A percentile compares a stretch with the other conserved stretches of the same genome.
Evolutionary conservation across 2,329 filamentous ascomycete genomes (phyloP).

Genomic region (Fonsecaea monophora): DNA sequence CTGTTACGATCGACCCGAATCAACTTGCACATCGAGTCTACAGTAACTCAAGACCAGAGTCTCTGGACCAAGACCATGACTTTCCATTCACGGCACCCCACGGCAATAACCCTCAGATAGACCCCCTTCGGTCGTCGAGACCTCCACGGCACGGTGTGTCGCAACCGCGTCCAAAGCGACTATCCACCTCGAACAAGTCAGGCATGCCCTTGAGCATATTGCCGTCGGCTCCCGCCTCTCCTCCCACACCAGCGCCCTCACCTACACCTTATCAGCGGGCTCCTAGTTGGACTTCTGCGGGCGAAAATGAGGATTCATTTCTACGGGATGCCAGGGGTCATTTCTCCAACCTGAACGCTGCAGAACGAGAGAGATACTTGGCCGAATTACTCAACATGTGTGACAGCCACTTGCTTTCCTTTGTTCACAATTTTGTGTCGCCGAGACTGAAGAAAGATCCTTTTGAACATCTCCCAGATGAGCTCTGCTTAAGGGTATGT

Average conservation of each 20-base stretch:
- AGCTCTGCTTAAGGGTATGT: slow-evolving; percentile 84
- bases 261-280: slow-evolving; percentile 67
- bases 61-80: slow-evolving; percentile 43
- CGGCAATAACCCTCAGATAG: slow-evolving; percentile 41
- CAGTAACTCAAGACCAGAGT: slow-evolving; percentile 36
- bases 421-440: slow-evolving; percentile 94
- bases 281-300: slow-evolving; percentile 55
- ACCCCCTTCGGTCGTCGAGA: slow-evolving; percentile 43
- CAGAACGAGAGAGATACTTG: slow-evolving; percentile 79
- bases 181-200: slow-evolving; percentile 43
- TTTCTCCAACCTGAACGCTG: slow-evolving; percentile 77
- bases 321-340: slow-evolving; percentile 78
- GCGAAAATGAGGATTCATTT: slow-evolving; percentile 80
- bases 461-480: slow-evolving; percentile 88
- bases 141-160: slow-evolving; percentile 44
- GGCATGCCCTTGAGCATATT: slow-evolving; percentile 66
- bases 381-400: slow-evolving; percentile 91
- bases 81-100: slow-evolving; percentile 44
- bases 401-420: slow-evolving; percentile 92
- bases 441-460: slow-evolving; percentile 95
- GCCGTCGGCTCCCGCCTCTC: slow-evolving; percentile 69
- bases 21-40: slow-evolving; percentile 29
- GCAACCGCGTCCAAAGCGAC: slow-evolving; percentile 38
- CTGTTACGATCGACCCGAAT: slow-evolving; percentile 36
- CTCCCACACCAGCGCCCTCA: slow-evolving; percentile 71